Evolutionary conservation across 176 grass and related monocot genomes (phyloP).

Genomic region (Stipa capillata): DNA sequence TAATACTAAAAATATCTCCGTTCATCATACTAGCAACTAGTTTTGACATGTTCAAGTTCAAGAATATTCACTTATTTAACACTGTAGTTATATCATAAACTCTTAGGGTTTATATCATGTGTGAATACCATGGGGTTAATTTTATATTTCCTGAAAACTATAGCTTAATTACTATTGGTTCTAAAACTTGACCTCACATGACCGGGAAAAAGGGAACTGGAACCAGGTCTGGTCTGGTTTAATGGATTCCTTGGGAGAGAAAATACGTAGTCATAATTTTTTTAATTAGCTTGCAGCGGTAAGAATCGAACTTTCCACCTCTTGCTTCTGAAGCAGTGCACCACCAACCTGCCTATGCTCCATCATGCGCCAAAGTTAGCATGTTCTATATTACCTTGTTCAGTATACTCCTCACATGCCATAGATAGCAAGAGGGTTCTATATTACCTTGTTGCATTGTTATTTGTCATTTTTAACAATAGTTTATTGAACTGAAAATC

Average conservation of each 20-base stretch:
- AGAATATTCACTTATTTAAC: background rate
- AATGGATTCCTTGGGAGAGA: background rate
- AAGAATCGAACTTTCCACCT: background rate
- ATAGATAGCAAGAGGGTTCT: background rate
- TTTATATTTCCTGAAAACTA: background rate
- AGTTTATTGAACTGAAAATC: background rate
- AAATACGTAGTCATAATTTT: background rate
- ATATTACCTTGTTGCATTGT: background rate
- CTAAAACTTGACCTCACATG: background rate
- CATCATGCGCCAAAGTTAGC: background rate
- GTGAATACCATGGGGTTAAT: background rate
- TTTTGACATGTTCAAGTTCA: background rate
- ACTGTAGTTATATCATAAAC: background rate
- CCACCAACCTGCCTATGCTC: background rate
- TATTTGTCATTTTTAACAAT: background rate
- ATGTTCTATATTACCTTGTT: background rate
- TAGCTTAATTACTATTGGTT: background rate
- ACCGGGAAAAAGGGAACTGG: background rate
- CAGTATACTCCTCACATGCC: background rate
- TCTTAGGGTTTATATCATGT: background rate
- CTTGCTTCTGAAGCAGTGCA: background rate
- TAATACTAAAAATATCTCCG: background rate
- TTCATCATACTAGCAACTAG: background rate
- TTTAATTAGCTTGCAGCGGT: background rate
- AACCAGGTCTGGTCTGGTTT: background rate